Evolutionary conservation across 1,139 yeast species (phyloP), one percentile per base, ranked within the genome.

Genomic region (Kodamaea sp.): DNA sequence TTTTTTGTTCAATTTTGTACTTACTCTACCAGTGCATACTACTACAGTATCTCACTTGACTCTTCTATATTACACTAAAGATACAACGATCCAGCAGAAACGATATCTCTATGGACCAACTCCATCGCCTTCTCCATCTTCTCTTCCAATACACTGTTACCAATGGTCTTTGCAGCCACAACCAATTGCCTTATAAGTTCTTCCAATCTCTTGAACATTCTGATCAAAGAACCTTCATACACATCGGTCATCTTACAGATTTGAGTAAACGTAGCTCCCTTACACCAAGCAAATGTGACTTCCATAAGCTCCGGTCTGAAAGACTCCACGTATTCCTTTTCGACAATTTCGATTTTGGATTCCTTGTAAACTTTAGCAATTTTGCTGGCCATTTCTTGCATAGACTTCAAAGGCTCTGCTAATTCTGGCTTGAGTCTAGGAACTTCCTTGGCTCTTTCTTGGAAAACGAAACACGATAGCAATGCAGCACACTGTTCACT

Each of bases 191-290:
- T 77, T 34, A 94, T 69, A 69, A 94, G 75, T 59, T 94, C 99
- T 59, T 92, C 98, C 38, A 94, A 69, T 53, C 98, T 76, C 61
- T 94, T 83, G 66, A 94, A 90, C 78, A 88, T 84, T 60, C 98
- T 79, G 45, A 94, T 90, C 57, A 94, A 74, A 20, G 95, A 84
- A 28, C 99, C 99, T 67, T 94, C 98, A 51, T 90, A 94, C 28
- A 94, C 97, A 57, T 92, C 98, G 0, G 98, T 92, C 97, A 92
- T 88, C 61, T 90, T 90, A 67, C 97, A 92, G 43, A 92, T 90
- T 57, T 90, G 97, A 0, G 97, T 90, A 61, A 94, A 94, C 0
- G 92, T 70, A 4, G 96, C 96, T 19, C 97, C 97, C 55, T 84
- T 83, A 57, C 97, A 87, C 99, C 99, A 94, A 28, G 94, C 88